Conservation (phyloP, 176 grass and related monocot genomes). For the Lolium multiflorum region DNA sequence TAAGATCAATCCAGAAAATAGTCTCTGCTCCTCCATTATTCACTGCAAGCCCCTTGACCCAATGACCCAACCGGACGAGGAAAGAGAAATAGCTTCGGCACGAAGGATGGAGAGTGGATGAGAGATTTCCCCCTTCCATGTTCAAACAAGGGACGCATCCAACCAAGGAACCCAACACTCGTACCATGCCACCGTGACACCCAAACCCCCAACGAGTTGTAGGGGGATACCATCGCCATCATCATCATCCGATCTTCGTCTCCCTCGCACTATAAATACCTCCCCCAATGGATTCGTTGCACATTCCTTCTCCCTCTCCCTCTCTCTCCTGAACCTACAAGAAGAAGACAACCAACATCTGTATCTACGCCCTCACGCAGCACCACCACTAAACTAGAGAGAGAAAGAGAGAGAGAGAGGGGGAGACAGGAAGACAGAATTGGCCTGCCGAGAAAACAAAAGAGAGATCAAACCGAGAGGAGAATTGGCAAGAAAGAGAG, state of each 20-base stretch:
- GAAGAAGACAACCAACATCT: conserved; percentile 52
- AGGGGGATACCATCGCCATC: neutral
- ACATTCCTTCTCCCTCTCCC: neutral
- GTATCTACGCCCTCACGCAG: conserved; percentile 24
- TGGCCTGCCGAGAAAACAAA: conserved; percentile 51
- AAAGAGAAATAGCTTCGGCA: neutral
- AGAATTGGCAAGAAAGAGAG: conserved; percentile 2
- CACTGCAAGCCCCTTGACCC: neutral
- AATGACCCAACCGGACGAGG: neutral
- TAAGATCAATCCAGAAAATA: no score
- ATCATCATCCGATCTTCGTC: neutral
- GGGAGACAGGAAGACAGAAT: conserved; percentile 39
- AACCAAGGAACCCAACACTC: neutral
- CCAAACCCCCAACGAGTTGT: neutral
- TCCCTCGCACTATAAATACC: conserved; percentile 40
- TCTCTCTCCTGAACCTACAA: conserved; percentile 26
- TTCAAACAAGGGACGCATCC: neutral
- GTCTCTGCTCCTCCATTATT: neutral
- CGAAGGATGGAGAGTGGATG: neutral
- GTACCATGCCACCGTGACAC: conserved; percentile 27
- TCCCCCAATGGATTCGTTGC: conserved; percentile 33
- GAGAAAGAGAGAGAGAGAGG: neutral
- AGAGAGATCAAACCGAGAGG: conserved; percentile 45
- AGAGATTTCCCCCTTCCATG: neutral
- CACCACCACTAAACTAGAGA: conserved; percentile 35